phyloP scores from a whole-genome alignment of 208 protist species.

The Acanthamoeba castellanii region DNA sequence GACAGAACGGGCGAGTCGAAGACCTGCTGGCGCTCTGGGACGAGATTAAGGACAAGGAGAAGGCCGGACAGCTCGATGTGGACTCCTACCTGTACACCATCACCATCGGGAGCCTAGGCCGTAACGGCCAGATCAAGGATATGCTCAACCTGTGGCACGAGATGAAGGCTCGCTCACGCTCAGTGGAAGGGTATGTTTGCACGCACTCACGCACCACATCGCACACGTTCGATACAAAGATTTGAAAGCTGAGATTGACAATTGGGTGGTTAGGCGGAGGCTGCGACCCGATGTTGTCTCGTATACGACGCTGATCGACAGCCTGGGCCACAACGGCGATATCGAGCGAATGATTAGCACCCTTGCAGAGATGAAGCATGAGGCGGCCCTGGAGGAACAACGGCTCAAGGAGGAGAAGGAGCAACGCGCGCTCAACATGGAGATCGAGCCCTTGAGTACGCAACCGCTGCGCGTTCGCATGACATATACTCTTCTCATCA shows the following conservation, averaged over 20 bases:
- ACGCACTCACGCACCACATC: neutral
- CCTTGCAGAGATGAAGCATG: neutral
- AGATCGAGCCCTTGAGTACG: constrained; percentile 23
- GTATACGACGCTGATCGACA: constrained; percentile 10
- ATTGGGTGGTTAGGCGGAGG: neutral
- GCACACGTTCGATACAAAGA: too few relatives aligned
- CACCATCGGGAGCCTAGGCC: neutral
- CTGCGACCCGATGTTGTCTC: neutral
- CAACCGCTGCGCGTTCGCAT: neutral
- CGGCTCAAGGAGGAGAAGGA: constrained; percentile 12
- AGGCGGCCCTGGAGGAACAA: neutral
- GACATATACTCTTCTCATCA: neutral
- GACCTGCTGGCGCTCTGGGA: neutral
- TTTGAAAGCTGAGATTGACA: neutral
- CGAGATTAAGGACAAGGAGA: neutral
- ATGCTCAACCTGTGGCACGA: neutral
- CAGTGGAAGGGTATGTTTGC: neutral
- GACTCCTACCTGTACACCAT: constrained; percentile 34
- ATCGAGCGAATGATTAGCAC: neutral
- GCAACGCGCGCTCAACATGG: neutral
- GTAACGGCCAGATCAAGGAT: neutral
- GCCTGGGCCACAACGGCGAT: neutral
- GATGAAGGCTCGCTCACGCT: neutral
- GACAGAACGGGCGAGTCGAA: neutral
- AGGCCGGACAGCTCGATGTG: neutral